Base-by-base conservation (phyloP, 1,139 yeast species). In the Suhomyces panamericanus region DNA sequence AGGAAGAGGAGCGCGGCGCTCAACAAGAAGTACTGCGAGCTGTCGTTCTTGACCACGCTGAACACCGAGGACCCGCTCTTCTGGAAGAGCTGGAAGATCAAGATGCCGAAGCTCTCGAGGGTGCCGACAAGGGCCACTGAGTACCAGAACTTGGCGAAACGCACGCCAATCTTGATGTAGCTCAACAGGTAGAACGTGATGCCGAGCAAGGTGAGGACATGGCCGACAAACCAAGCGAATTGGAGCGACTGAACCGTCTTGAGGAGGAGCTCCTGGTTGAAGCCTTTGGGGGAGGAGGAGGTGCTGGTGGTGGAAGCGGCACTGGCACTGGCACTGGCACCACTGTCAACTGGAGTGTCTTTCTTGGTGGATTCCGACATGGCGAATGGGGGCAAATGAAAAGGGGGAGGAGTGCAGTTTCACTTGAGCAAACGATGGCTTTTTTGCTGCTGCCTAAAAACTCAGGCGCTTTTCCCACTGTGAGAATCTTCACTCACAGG, bases 91-190 rank as follows among this genome's bases (percentile, higher is more conserved):
- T 89, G 93, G 65, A 73, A 83, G 27, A 87, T 66, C 48, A 89
- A 86, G 51, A 91, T 80, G 20, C 89, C 90, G 64, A 88, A 90
- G 32, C 96, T 83, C 54, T 76, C 78, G 40, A 87, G 62, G 6
- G 87, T 83, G 13, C 93, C 87, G 11, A 83, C 41, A 50, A 82
- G 82, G 2, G 87, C 76, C 45, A 79, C 58, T 44, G 79, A 74
- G 68, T 87, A 89, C 73, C 85, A 76, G 46, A 64, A 42, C 58
- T 52, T 52, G 74, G 76, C 57, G 54, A 57, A 41, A 16, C 50
- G 30, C 15, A 49, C 55, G 32, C 57, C 57, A 30, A 59, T 48
- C 27, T 53, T 52, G 44, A 57, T 39, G 47, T 56, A 78, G 22
- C 85, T 74, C 42, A 85, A 62, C 15, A 79, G 55, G 63, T 80